Base-by-base conservation (phyloP, 225 moss, liverwort and hornwort species). In the Sphagnum tenellum region DNA sequence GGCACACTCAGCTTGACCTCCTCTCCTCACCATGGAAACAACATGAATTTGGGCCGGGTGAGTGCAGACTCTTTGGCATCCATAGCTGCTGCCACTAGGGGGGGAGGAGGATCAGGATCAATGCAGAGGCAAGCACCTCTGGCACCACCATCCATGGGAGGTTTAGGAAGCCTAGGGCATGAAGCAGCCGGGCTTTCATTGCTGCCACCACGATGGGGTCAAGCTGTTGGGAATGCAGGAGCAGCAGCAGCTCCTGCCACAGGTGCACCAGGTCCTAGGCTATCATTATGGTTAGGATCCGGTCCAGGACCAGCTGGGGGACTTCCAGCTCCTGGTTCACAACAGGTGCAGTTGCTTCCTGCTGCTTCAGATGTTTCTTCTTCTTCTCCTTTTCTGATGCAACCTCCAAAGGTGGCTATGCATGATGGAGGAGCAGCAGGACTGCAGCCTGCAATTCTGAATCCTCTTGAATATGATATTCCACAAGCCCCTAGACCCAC, bases 261-360 rank as follows among this genome's bases (percentile, higher is more conserved):
- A 56, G 89, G 89, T 52, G 89, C 87, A 64, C 76, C 90, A 58
- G 88, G 86, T 53, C 73, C 93, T 72, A 81, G 90, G 59, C 84
- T 98, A 57, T 93, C 90, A 63, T 75, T 98, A 64, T 93, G 90
- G 89, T 81, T 90, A 63, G 98, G 98, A 66, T 83, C 90, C 51
- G 98, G 90, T n/a, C 95, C 95, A 55, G 92, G 95, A 53, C 98
- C 98, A 81, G 63, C 81, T 68, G 29, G 29, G 29, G 29, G 29
- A 29, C 29, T 29, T 29, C 29, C 29, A 29, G 64, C 80, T 78
- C 71, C 78, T 75, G 83, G 87, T 75, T 66, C 83, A 73, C 68
- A 86, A 45, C 86, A 82, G 59, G 79, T 92, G 69, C 90, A 89
- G 49, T 29, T 29, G 29, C 80, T 88, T 66, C 65, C 87, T 71